These are phyloP conservation scores for Termitomyces sp. DNA, from an alignment of 1,284 basidiomycete genomes.

Conservation along the genomic window DNA sequence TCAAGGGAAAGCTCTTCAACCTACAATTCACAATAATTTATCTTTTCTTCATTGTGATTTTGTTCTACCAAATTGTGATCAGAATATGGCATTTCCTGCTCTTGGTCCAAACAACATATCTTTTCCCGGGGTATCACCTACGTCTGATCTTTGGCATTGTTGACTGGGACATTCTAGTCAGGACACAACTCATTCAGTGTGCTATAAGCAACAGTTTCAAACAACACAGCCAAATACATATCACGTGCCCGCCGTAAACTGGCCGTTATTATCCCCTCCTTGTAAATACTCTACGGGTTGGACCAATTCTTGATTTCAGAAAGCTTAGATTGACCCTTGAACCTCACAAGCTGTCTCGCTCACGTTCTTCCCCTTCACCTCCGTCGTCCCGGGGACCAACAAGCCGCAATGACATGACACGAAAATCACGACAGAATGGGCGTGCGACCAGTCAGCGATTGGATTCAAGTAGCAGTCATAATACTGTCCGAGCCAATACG, in stretches of 20 bases:
- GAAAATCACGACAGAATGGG: constrained; percentile 32
- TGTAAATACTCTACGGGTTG: neutral
- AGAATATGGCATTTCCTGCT: no score
- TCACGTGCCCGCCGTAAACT: constrained; percentile 9
- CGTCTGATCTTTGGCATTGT: no score
- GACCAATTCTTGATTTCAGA: neutral
- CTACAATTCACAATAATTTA: no score
- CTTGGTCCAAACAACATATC: no score
- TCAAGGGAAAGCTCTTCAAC: no score
- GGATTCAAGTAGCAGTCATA: constrained; percentile 27
- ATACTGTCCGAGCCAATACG: constrained; percentile 17
- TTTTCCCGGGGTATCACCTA: no score
- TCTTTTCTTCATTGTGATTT: no score
- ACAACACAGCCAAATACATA: constrained; percentile 15
- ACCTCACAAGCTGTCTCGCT: constrained; percentile 62
- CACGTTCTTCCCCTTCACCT: constrained; percentile 71
- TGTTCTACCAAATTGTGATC: no score
- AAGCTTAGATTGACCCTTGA: constrained; percentile 1
- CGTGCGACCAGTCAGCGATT: constrained; percentile 30
- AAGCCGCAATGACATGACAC: constrained; percentile 37
- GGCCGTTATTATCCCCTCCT: no score
- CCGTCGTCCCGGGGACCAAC: constrained; percentile 42
- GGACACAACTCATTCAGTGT: no score
- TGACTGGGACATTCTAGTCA: no score
- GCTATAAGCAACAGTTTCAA: no score